Evolutionary conservation across 768 basidiomycete species (phyloP).

Genomic region (Mycena vitilis): DNA sequence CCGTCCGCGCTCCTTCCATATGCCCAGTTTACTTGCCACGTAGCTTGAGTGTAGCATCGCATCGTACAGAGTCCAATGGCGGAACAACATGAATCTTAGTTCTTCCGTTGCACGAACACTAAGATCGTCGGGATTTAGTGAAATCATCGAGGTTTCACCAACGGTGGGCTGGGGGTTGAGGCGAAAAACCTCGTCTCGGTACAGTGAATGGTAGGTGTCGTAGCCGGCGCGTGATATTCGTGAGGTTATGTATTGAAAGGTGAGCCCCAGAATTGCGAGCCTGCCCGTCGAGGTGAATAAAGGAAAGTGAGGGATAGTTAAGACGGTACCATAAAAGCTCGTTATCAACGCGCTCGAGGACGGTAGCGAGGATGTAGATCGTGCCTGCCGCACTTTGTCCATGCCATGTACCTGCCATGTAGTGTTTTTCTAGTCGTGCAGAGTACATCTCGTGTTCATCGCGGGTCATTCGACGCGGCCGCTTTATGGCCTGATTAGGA

Average conservation of each 20-base stretch:
- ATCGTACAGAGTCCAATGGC: conserved; percentile 98
- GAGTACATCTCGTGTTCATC: conserved; percentile 77
- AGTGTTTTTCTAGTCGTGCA: conserved; percentile 81
- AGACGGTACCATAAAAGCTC: conserved; percentile 85
- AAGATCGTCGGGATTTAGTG: conserved; percentile 83
- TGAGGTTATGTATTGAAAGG: conserved; percentile 90
- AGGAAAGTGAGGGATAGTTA: background rate
- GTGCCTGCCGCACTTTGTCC: conserved; percentile 92
- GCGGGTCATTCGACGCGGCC: conserved; percentile 69
- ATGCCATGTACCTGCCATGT: conserved; percentile 84
- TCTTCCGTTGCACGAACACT: conserved; percentile 89
- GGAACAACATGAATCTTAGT: conserved; percentile 91
- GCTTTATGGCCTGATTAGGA: conserved; percentile 43
- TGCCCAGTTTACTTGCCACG: conserved; percentile 92
- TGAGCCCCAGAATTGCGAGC: conserved; percentile 94
- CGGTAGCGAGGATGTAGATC: conserved; percentile 89
- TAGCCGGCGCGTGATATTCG: conserved; percentile 90
- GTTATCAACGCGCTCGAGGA: conserved; percentile 92
- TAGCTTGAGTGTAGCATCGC: conserved; percentile 98
- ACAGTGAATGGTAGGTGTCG: conserved; percentile 82
- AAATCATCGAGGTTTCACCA: conserved; percentile 56
- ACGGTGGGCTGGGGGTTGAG: conserved; percentile 76
- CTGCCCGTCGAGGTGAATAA: conserved; percentile 50
- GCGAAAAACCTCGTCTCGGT: conserved; percentile 92
- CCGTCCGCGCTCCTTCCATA: conserved; percentile 95